Evolutionary conservation across 345 rosid genomes (phyloP), one percentile per base, ranked within the genome.

Genomic region (Sapria himalayana): DNA sequence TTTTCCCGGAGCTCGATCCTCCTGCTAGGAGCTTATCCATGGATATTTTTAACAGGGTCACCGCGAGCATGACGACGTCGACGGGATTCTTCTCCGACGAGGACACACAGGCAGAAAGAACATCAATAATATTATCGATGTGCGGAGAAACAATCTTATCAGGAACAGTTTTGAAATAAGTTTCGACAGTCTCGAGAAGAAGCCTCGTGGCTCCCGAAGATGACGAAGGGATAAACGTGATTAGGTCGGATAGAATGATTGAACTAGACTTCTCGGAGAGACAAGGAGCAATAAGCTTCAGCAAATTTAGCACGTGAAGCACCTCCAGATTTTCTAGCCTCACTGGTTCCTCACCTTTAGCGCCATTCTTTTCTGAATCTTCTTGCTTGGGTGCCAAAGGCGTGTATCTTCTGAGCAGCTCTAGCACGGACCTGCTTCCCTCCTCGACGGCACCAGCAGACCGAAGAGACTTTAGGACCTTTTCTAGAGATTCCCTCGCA

Each of bases 401-500:
- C 61, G 59, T 51, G 51, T 71, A 52, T 14, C 52, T 66, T 52
- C 60, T 40, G 33, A 79, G 39, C 49, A 65, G 39, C 16, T 62
- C 74, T 42, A 59, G 44, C 10, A 79, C 65, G 49, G 58, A 41
- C 45, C 59, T 67, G 69, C 91, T 74, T 5, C 89, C 81, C 47
- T 79, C 73, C 67, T 68, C 57, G 23, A 56, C 57, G 59, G 67
- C 71, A 58, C 39, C 14, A 14, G 73, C 47, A 40, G 55, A 61
- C 22, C 33, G 45, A 12, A 76, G 58, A 29, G 65, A 63, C 58
- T 61, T 66, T 29, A 79, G 64, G 33, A 62, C 53, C 49, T 78
- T 76, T 55, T 65, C 72, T 29, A 82, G 50, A 55, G 74, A 74
- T 46, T 74, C 91, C 67, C 76, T 94, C 27, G 91, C 80, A 49